Conservation (phyloP, 306 rosid genomes). For the Cicer arietinum region DNA sequence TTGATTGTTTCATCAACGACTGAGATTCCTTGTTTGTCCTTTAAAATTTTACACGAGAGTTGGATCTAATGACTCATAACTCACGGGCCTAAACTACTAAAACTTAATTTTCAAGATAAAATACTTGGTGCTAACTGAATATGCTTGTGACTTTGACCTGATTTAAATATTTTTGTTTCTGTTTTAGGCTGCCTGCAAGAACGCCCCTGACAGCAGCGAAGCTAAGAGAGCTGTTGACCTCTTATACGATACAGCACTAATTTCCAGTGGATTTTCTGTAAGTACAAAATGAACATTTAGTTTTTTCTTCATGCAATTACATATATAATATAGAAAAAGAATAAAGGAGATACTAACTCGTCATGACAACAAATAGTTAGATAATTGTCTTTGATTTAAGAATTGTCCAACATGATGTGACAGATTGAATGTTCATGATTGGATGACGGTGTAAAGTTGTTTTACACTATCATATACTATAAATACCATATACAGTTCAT, state of each 20-base stretch:
- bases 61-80: not conserved
- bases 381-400: too few relatives aligned
- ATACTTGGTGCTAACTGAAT: not conserved
- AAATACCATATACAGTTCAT: too few relatives aligned
- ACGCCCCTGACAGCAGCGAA: slow-evolving; percentile 78
- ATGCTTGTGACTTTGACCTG: slow-evolving; percentile 6
- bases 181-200: slow-evolving; percentile 92
- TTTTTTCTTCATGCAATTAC: not conserved
- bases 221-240: slow-evolving; percentile 93
- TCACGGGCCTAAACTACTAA: not conserved
- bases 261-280: slow-evolving; percentile 98
- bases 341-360: too few relatives aligned
- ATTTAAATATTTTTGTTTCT: slow-evolving; percentile 22
- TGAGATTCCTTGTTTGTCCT: not conserved
- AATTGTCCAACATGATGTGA: too few relatives aligned
- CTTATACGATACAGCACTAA: slow-evolving; percentile 85
- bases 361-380: too few relatives aligned
- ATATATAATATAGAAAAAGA: not conserved
- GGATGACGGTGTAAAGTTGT: too few relatives aligned
- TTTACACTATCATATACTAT: too few relatives aligned
- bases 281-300: slow-evolving; percentile 4
- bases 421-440: too few relatives aligned
- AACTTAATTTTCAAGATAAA: not conserved
- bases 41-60: not conserved
- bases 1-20: too few relatives aligned